Conservation (phyloP, 2,329 filamentous ascomycete genomes). For the Xylaria sp. region DNA sequence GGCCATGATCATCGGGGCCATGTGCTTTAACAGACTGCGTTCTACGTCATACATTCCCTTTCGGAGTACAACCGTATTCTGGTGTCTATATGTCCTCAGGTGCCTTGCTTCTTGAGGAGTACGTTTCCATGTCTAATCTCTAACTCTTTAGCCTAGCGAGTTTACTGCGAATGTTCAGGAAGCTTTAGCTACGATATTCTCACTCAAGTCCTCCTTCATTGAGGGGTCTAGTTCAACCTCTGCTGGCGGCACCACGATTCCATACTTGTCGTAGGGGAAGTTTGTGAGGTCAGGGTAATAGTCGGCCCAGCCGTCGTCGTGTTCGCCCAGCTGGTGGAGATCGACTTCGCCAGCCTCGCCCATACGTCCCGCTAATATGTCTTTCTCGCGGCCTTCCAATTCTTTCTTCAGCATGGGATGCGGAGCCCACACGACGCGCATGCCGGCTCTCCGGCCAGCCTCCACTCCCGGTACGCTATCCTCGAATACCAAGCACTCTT, state of each 20-base stretch:
- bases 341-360: constrained; percentile 71
- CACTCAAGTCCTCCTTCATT: constrained; percentile 54
- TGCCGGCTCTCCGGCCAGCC: constrained; percentile 87
- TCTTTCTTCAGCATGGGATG: constrained; percentile 81
- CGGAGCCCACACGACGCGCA: constrained; percentile 94
- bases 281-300: constrained; percentile 60
- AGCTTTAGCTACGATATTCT: constrained; percentile 35
- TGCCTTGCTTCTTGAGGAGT: not conserved
- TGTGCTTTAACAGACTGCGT: not conserved
- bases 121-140: not conserved
- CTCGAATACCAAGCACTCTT: constrained; percentile 96
- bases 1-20: not conserved
- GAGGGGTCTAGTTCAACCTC: constrained; percentile 56
- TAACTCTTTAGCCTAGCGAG: not conserved
- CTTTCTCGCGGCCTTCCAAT: constrained; percentile 78
- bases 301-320: constrained; percentile 70
- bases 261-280: constrained; percentile 69
- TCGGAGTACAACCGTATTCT: not conserved
- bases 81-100: not conserved
- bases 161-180: constrained; percentile 1
- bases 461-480: constrained; percentile 95
- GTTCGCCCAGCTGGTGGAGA: constrained; percentile 64
- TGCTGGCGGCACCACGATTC: constrained; percentile 60
- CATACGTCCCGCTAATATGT: constrained; percentile 84
- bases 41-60: not conserved